Evolutionary conservation across 345 rosid genomes (phyloP).

Genomic region (Noccaea caerulescens): DNA sequence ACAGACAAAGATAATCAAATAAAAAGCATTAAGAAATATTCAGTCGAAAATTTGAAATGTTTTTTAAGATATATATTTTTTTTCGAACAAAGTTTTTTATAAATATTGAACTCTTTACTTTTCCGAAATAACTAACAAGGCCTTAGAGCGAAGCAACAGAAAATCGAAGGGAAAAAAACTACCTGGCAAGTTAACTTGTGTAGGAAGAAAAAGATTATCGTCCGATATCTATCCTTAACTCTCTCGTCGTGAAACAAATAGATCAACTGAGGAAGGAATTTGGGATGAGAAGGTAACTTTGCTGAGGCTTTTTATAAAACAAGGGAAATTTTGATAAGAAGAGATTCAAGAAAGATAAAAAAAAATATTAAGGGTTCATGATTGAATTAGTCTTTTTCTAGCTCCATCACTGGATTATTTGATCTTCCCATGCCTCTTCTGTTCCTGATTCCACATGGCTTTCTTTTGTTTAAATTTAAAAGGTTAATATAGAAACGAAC

Average conservation of each 20-base stretch:
- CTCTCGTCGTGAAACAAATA: neutral
- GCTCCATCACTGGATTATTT: conserved; percentile 44
- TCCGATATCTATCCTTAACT: neutral
- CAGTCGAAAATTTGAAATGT: neutral
- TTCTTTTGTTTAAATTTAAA: conserved; percentile 25
- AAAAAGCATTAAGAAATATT: neutral
- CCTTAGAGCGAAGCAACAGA: neutral
- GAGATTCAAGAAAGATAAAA: conserved; percentile 22
- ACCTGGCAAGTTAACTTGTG: conserved; percentile 34
- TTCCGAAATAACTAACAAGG: neutral
- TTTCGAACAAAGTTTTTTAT: too few species aligned
- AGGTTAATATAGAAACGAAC: neutral
- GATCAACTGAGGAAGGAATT: conserved; percentile 5
- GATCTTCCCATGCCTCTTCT: conserved; percentile 40
- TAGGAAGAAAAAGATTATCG: conserved; percentile 14
- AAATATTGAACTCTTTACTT: neutral
- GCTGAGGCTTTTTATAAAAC: conserved; percentile 13
- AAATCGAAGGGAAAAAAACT: neutral
- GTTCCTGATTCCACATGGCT: conserved; percentile 38
- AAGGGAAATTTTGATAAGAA: neutral
- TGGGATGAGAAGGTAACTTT: conserved; percentile 30
- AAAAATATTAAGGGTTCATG: conserved; percentile 21
- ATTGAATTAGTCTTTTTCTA: conserved; percentile 30
- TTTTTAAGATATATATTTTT: too few species aligned
- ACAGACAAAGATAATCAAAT: neutral